These are phyloP conservation scores for Salvia miltiorrhiza DNA, from an alignment of 257 asterid genomes.

Conservation along the genomic window DNA sequence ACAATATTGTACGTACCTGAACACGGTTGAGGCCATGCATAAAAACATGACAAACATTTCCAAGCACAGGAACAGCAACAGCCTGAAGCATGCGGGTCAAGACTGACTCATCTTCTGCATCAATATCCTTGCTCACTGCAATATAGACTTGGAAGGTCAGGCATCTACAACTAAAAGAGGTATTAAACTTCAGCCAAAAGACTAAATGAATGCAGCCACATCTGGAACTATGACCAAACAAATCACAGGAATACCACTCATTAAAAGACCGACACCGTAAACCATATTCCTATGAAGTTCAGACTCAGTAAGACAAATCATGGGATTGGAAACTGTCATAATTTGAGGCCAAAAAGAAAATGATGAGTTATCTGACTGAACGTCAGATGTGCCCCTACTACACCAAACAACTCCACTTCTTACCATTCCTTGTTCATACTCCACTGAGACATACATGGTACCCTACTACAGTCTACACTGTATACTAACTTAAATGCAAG, in stretches of 20 bases:
- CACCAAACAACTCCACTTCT: background rate
- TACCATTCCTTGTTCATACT: background rate
- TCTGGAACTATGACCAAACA: background rate
- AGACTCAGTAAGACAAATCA: background rate
- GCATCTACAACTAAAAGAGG: background rate
- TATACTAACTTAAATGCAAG: background rate
- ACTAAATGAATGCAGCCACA: background rate
- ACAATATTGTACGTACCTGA: constrained; percentile 40
- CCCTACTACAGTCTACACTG: background rate
- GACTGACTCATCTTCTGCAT: constrained; percentile 63
- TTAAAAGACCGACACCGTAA: background rate
- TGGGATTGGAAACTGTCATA: background rate
- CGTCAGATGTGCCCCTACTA: background rate
- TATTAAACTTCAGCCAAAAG: background rate
- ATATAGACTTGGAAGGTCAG: background rate
- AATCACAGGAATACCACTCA: background rate
- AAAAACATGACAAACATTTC: constrained; percentile 89
- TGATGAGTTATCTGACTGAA: background rate
- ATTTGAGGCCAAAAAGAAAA: background rate
- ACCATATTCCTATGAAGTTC: background rate
- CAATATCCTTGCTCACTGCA: constrained; percentile 71
- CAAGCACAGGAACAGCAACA: constrained; percentile 82
- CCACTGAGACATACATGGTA: background rate
- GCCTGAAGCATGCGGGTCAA: constrained; percentile 77
- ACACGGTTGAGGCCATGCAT: constrained; percentile 91